Conservation (phyloP, 805 yeast species). For the Candida chauliodis region DNA sequence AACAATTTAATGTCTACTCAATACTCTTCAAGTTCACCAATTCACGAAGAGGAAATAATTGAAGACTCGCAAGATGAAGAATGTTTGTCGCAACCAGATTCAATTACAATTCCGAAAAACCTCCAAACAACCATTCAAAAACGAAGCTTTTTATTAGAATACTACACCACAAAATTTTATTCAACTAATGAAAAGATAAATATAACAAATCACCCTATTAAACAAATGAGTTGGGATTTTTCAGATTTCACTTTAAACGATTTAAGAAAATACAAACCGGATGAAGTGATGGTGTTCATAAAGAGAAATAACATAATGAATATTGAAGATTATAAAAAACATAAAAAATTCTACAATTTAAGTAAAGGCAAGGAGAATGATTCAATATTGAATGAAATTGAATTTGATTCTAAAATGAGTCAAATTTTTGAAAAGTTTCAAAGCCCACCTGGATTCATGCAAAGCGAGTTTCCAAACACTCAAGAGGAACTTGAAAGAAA, state of each 20-base stretch:
- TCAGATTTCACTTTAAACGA: constrained; percentile 28
- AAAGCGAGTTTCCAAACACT: constrained; percentile 33
- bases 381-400: constrained; percentile 8
- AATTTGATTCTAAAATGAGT: constrained; percentile 15
- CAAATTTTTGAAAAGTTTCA: constrained; percentile 36
- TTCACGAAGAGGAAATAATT: constrained; percentile 8
- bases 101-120: constrained; percentile 3
- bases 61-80: constrained; percentile 17
- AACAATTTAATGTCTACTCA: constrained; percentile 7
- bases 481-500: constrained; percentile 26
- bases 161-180: constrained; percentile 18
- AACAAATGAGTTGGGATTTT: constrained; percentile 31
- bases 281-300: constrained; percentile 1
- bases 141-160: constrained; percentile 3
- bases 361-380: constrained; percentile 8
- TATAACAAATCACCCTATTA: constrained; percentile 31
- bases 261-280: constrained; percentile 5
- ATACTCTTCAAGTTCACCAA: constrained; percentile 5
- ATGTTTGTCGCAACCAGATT: constrained; percentile 7
- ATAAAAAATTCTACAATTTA: constrained; percentile 1
- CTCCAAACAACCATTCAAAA: constrained; percentile 7
- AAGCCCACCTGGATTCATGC: constrained; percentile 40
- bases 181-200: constrained; percentile 19
- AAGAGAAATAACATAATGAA: constrained; percentile 6
- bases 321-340: constrained; percentile 7